phyloP scores from a whole-genome alignment of 495 filamentous ascomycete genomes.

The Parmelia sp. region DNA sequence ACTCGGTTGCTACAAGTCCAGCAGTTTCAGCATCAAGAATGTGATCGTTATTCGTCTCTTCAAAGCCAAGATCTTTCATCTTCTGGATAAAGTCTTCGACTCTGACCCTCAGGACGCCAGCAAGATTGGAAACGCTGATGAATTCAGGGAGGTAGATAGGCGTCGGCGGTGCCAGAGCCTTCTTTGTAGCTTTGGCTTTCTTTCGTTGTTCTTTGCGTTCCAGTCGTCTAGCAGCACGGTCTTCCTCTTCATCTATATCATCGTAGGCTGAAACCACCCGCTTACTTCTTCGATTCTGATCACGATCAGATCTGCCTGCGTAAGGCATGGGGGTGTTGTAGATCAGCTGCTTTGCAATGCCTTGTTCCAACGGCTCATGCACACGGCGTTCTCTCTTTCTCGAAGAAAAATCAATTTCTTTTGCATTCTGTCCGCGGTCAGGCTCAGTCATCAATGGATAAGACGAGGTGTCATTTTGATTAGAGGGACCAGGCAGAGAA shows the following conservation, averaged over 20 bases:
- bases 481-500: neutral
- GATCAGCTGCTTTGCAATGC: neutral
- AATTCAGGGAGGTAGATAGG: slow-evolving; percentile 82
- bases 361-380: neutral
- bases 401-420: neutral
- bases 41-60: slow-evolving; percentile 68
- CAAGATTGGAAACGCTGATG: slow-evolving; percentile 80
- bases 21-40: slow-evolving; percentile 87
- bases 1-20: slow-evolving; percentile 84
- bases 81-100: slow-evolving; percentile 65
- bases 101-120: slow-evolving; percentile 66
- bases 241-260: slow-evolving; percentile 23
- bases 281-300: neutral
- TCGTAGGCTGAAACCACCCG: slow-evolving; percentile 3
- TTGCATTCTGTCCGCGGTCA: neutral
- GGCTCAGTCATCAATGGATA: neutral
- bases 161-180: slow-evolving; percentile 40
- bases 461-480: neutral
- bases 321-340: neutral
- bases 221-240: slow-evolving; percentile 31
- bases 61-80: slow-evolving; percentile 77
- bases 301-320: neutral
- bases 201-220: slow-evolving; percentile 42
- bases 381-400: neutral
- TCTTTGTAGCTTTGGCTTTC: slow-evolving; percentile 40